phyloP scores from a whole-genome alignment of 164 flowering plant genomes.

The Nymphaea thermarum region DNA sequence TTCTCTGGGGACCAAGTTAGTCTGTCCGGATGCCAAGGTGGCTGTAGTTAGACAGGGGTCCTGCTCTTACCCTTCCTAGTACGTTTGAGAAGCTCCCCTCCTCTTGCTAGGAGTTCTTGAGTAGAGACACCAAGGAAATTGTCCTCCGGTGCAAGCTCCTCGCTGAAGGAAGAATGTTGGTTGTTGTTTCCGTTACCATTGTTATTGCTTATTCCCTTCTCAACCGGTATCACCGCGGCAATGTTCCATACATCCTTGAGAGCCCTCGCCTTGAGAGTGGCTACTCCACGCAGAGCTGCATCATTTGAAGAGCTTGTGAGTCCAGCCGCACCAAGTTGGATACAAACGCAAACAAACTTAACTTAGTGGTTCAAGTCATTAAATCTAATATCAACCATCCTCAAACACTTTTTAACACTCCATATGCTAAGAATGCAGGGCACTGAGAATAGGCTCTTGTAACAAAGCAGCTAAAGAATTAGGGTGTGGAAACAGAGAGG shows the following conservation, averaged over 20 bases:
- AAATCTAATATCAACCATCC: not conserved
- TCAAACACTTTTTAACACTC: not conserved
- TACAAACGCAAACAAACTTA: not conserved
- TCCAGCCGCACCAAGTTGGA: not conserved
- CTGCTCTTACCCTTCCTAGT: slow-evolving; percentile 63
- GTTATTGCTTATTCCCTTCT: slow-evolving; percentile 41
- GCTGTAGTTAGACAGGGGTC: not conserved
- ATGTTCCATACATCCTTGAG: slow-evolving; percentile 93
- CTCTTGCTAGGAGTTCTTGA: slow-evolving; percentile 71
- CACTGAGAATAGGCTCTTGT: not conserved
- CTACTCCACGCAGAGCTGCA: slow-evolving; percentile 88
- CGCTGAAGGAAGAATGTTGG: slow-evolving; percentile 26
- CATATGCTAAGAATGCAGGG: not conserved
- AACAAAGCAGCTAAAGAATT: not conserved
- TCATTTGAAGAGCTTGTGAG: not conserved
- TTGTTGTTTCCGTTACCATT: slow-evolving; percentile 12
- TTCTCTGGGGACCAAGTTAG: not conserved
- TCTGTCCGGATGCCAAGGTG: not conserved
- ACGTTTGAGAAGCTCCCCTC: slow-evolving; percentile 85
- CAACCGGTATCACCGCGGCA: slow-evolving; percentile 83
- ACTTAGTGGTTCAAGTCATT: not conserved
- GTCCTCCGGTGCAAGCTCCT: slow-evolving; percentile 62
- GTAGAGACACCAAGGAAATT: slow-evolving; percentile 74
- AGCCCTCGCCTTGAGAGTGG: slow-evolving; percentile 86
- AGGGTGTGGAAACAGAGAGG: not conserved